phyloP scores from a whole-genome alignment of 257 asterid species.

The Solanum chiquidenum region DNA sequence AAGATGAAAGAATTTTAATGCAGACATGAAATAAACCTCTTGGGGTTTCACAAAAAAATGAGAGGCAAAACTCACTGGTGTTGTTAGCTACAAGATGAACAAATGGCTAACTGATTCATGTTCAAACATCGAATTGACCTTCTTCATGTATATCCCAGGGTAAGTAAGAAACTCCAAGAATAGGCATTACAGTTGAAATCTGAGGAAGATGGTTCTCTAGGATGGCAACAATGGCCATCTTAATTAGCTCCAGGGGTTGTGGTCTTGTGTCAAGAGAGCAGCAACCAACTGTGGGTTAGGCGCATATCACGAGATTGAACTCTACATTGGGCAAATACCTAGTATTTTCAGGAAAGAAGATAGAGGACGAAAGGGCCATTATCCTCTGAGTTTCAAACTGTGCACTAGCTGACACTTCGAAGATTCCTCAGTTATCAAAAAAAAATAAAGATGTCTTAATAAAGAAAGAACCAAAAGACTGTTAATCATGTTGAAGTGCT shows the following conservation, averaged over 20 bases:
- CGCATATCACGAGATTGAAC: background rate
- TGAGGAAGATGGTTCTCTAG: background rate
- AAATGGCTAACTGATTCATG: background rate
- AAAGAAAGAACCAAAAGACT: background rate
- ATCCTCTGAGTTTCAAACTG: background rate
- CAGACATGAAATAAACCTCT: background rate
- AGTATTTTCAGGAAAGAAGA: background rate
- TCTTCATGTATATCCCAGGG: background rate
- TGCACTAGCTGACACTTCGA: background rate
- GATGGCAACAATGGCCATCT: background rate
- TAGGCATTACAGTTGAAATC: background rate
- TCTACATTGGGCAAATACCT: background rate
- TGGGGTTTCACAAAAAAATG: background rate
- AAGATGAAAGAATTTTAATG: background rate
- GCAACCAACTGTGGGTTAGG: background rate
- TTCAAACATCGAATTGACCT: background rate
- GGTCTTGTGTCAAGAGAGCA: background rate
- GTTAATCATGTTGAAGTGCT: background rate
- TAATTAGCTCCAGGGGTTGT: background rate
- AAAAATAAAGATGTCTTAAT: background rate
- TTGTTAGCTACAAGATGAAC: background rate
- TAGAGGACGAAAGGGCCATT: background rate
- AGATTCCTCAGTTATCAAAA: background rate
- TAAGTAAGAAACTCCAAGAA: background rate
- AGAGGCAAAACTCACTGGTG: background rate